phyloP scores from a whole-genome alignment of 257 asterid genomes.

The Haberlea rhodopensis region DNA sequence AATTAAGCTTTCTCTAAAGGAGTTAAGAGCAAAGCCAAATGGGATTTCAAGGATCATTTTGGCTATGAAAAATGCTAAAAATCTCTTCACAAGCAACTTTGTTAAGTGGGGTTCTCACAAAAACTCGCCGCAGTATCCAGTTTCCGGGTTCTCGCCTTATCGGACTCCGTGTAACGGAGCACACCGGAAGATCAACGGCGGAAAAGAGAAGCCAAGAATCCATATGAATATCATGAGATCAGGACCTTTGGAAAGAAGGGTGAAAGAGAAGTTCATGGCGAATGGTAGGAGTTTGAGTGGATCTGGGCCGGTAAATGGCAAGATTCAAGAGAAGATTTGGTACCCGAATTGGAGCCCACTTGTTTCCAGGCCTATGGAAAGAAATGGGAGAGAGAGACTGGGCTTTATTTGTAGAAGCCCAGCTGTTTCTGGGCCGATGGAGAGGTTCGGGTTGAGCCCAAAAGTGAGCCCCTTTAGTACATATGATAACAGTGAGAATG shows the following conservation, averaged over 20 bases:
- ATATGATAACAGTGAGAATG: conserved; percentile 35
- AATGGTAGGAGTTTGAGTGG: conserved; percentile 26
- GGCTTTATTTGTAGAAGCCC: conserved; percentile 41
- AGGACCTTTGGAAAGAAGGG: conserved; percentile 44
- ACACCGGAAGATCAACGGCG: conserved; percentile 30
- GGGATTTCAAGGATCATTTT: conserved; percentile 54
- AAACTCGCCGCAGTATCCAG: conserved; percentile 25
- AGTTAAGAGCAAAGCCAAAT: conserved; percentile 26
- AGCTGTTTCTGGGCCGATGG: conserved; percentile 50
- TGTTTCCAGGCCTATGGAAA: conserved; percentile 32
- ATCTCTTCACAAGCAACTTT: conserved; percentile 48
- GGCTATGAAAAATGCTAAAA: conserved; percentile 56
- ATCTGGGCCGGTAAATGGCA: conserved; percentile 55
- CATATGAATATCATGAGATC: conserved; percentile 47
- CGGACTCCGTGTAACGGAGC: conserved; percentile 48
- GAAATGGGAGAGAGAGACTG: conserved; percentile 28
- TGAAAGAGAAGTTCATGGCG: conserved; percentile 35
- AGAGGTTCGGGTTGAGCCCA: conserved; percentile 58
- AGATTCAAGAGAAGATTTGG: conserved; percentile 29
- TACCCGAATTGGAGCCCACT: conserved; percentile 41
- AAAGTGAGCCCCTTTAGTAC: conserved; percentile 28
- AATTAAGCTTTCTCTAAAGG: conserved; percentile 59
- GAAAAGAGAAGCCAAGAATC: conserved; percentile 24
- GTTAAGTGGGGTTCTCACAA: conserved; percentile 34
- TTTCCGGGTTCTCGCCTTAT: conserved; percentile 31